Conservation (phyloP, 352 stramenopile species). For the Globisporangium paroecandrum region DNA sequence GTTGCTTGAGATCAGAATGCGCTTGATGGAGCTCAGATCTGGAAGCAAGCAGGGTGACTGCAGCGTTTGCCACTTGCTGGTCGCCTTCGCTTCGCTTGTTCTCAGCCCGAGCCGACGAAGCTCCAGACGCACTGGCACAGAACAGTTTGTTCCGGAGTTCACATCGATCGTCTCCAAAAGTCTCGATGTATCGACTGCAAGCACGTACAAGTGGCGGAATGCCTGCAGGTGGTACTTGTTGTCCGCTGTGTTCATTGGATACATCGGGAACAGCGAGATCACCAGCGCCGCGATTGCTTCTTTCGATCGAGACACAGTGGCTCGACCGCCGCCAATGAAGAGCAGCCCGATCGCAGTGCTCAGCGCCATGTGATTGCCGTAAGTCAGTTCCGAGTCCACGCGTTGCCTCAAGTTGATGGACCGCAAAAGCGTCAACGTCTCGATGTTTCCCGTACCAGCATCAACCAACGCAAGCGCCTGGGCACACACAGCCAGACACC, state of each 20-base stretch:
- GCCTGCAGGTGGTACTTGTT: conserved; percentile 91
- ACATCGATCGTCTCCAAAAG: conserved; percentile 78
- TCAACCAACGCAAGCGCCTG: conserved; percentile 95
- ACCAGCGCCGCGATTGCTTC: conserved; percentile 94
- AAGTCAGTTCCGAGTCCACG: conserved; percentile 84
- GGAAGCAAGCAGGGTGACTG: conserved; percentile 70
- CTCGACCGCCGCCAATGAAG: conserved; percentile 94
- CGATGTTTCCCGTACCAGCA: conserved; percentile 93
- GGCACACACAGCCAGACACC: conserved; percentile 89
- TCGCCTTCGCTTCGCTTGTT: background rate
- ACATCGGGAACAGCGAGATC: conserved; percentile 93
- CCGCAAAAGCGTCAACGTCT: conserved; percentile 91
- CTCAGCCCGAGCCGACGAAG: conserved; percentile 18
- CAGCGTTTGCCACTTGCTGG: conserved; percentile 24
- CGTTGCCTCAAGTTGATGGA: conserved; percentile 75
- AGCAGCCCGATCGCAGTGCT: conserved; percentile 94
- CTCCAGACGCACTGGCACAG: conserved; percentile 45
- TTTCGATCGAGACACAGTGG: conserved; percentile 86
- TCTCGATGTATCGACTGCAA: conserved; percentile 73
- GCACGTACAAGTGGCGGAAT: conserved; percentile 90
- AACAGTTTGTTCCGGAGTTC: conserved; percentile 41
- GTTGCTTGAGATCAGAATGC: conserved; percentile 42
- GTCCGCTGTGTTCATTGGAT: conserved; percentile 89
- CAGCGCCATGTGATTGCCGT: conserved; percentile 95
- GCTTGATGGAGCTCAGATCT: conserved; percentile 50